Conservation (phyloP, 164 flowering plant genomes). For the Kingdonia uniflora region DNA sequence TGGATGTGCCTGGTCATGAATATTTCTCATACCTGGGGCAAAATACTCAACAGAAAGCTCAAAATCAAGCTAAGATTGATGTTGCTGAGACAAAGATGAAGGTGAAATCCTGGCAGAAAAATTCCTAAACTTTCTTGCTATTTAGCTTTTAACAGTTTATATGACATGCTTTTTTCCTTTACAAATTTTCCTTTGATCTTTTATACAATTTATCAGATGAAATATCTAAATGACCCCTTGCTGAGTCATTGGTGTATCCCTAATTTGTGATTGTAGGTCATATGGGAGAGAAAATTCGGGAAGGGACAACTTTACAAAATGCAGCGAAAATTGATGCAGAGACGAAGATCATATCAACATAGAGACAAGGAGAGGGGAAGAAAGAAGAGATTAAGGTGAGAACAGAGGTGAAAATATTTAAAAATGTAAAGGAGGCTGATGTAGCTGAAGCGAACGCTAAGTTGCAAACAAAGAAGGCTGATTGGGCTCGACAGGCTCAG, state of each 20-base stretch:
- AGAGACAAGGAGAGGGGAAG: constrained; percentile 17
- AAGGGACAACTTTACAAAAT: constrained; percentile 15
- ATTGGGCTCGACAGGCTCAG: constrained; percentile 12
- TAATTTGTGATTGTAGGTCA: neutral
- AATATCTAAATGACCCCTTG: too few relatives aligned
- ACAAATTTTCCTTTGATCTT: neutral
- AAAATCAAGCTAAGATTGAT: constrained; percentile 17
- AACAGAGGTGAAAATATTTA: constrained; percentile 16
- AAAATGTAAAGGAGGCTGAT: constrained; percentile 20
- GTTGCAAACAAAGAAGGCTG: constrained; percentile 16
- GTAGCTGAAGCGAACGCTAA: constrained; percentile 18
- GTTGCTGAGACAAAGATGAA: constrained; percentile 16
- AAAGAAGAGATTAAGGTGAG: constrained; percentile 18
- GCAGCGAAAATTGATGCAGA: constrained; percentile 19
- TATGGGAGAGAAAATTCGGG: constrained; percentile 13
- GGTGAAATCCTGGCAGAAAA: neutral
- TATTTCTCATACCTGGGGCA: constrained; percentile 34
- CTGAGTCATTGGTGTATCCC: neutral
- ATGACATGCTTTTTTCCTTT: neutral
- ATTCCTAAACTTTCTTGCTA: too few relatives aligned
- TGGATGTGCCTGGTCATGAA: constrained; percentile 24
- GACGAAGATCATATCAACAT: constrained; percentile 12
- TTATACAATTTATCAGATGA: neutral
- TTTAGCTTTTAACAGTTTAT: neutral
- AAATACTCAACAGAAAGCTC: constrained; percentile 32